Conservation (phyloP, 345 rosid species). For the Linum tenue region DNA sequence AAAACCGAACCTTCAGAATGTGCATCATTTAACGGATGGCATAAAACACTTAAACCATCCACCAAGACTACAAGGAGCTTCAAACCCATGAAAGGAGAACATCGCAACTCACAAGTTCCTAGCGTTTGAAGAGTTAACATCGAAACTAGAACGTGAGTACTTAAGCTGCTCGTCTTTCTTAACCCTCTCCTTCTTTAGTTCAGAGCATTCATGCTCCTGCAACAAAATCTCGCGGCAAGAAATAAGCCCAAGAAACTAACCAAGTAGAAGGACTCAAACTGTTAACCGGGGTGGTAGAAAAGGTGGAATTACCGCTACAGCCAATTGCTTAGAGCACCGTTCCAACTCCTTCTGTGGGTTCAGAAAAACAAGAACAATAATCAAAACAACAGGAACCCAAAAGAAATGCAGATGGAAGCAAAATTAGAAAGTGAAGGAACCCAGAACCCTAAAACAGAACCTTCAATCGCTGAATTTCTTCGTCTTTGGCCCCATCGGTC, state of each 20-base stretch:
- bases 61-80: background rate
- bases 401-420: background rate
- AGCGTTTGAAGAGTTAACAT: slow-evolving; percentile 14
- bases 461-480: slow-evolving; percentile 59
- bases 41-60: background rate
- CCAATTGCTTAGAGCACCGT: slow-evolving; percentile 40
- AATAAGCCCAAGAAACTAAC: background rate
- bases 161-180: slow-evolving; percentile 22
- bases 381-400: background rate
- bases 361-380: slow-evolving; percentile 12
- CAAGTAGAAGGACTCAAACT: background rate
- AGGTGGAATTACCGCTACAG: slow-evolving; percentile 20
- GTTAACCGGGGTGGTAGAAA: background rate
- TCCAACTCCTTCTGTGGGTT: slow-evolving; percentile 55
- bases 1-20: slow-evolving; percentile 12
- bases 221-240: slow-evolving; percentile 8
- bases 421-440: background rate
- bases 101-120: slow-evolving; percentile 25
- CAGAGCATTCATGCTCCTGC: slow-evolving; percentile 54
- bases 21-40: background rate
- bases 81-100: background rate
- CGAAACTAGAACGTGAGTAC: slow-evolving; percentile 12
- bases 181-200: slow-evolving; percentile 42
- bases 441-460: slow-evolving; percentile 18
- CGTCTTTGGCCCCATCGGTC: slow-evolving; percentile 29